These are phyloP conservation scores for Neurospora sp. DNA, from an alignment of 2,329 filamentous ascomycete genomes.

Conservation along the genomic window DNA sequence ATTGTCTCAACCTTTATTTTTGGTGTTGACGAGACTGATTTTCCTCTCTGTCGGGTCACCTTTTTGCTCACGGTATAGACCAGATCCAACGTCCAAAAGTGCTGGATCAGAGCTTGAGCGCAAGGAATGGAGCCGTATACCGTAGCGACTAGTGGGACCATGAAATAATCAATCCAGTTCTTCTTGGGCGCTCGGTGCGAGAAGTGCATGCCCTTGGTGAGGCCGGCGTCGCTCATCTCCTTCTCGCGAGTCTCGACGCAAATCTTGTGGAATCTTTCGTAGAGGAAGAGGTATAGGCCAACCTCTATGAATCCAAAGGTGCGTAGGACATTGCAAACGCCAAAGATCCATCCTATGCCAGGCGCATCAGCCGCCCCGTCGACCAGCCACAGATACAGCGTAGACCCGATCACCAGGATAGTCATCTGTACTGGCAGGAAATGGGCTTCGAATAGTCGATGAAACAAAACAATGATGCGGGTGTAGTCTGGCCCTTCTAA, in stretches of 20 bases:
- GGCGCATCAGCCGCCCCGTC: constrained; percentile 40
- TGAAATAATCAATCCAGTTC: constrained; percentile 52
- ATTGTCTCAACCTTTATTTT: constrained; percentile 30
- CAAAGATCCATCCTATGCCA: constrained; percentile 48
- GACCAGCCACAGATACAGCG: constrained; percentile 47
- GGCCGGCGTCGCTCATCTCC: constrained; percentile 56
- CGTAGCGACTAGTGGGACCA: constrained; percentile 58
- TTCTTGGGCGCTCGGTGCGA: constrained; percentile 44
- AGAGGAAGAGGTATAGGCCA: constrained; percentile 53
- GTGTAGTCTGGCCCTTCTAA: constrained; percentile 43
- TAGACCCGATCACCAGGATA: constrained; percentile 52
- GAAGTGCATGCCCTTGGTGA: constrained; percentile 56
- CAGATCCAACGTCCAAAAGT: constrained; percentile 60
- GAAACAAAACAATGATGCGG: constrained; percentile 47
- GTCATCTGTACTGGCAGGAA: constrained; percentile 60
- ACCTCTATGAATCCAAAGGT: constrained; percentile 53
- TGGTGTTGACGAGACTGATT: constrained; percentile 20
- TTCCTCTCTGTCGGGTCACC: constrained; percentile 41
- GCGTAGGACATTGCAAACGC: constrained; percentile 48
- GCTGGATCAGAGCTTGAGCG: constrained; percentile 56
- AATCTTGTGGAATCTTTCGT: constrained; percentile 56
- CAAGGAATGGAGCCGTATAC: constrained; percentile 59
- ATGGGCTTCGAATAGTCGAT: constrained; percentile 64
- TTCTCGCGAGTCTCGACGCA: constrained; percentile 50
- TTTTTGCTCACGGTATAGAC: constrained; percentile 67